Evolutionary conservation across 1,284 basidiomycete genomes (phyloP), one percentile per base, ranked within the genome.

Genomic region (Golubevia sp.): DNA sequence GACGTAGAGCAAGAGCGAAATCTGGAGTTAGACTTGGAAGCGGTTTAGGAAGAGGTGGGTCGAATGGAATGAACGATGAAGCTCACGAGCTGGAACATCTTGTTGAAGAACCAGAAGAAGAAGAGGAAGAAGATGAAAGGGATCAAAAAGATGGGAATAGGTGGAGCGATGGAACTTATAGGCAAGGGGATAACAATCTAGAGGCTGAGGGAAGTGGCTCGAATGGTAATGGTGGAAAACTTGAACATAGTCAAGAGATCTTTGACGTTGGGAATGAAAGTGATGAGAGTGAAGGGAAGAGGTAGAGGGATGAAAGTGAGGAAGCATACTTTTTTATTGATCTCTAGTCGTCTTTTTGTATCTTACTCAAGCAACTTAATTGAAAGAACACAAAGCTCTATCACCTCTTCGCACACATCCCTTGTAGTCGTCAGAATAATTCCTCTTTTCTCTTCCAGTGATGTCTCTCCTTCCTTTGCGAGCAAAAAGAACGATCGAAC

Each of bases 191-290:
- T 30, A 18, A 34, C 20, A 5, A 27, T 56, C 13, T 56, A 20
- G 26, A 44, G 13, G 61, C 15, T 8, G 38, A 18, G 44, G 51
- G 30, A 26, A 54, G 7, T 25, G 27, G 61, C 53, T 27, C 11
- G 56, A n/a, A 67, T 38, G 64, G 64, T 7, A 68, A 72, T 13
- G 51, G n/a, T 23, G 56, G 27, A 54, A 50, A 26, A 24, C 27
- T 55, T 21, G 64, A 62, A 25, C 60, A 44, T 1, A 67, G 68
- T 27, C 56, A 65, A 38, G 55, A 66, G 44, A 72, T 77, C 55
- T 77, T 76, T 62, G 73, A 74, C 49, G 75, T 77, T 5, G 75
- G 75, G 2, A 71, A 74, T 5, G 74, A 71, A 25, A 44, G 38
- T 44, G 38, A 44, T 44, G 38, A 44, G 18, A 44, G 38, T 18